A percentile compares a stretch with the other conserved stretches of the same genome.
Evolutionary conservation across 2,329 filamentous ascomycete genomes (phyloP).

Genomic region (Penicillium sp.): DNA sequence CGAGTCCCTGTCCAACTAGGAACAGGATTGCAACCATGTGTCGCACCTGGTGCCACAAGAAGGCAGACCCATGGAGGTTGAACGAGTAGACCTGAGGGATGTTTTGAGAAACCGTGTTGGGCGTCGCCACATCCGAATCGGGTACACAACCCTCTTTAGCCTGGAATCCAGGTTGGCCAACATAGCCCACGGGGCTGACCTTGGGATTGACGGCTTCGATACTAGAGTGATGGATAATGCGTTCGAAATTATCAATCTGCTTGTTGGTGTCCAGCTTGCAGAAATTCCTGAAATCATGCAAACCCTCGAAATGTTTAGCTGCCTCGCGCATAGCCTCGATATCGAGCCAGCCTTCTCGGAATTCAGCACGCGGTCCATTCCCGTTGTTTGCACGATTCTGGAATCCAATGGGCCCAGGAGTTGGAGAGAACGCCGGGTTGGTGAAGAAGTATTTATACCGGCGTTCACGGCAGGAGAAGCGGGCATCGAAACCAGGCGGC

Average conservation of each 20-base stretch:
- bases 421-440: conserved; percentile 77
- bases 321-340: conserved; percentile 82
- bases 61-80: conserved; percentile 83
- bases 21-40: conserved; percentile 94
- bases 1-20: conserved; percentile 82
- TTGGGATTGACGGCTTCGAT: conserved; percentile 66
- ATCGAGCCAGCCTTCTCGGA: conserved; percentile 75
- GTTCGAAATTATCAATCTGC: conserved; percentile 78
- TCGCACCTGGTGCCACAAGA: conserved; percentile 97
- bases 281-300: conserved; percentile 94
- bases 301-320: conserved; percentile 74
- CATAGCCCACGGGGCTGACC: conserved; percentile 56
- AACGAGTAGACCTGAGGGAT: conserved; percentile 76
- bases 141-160: conserved; percentile 24
- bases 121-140: conserved; percentile 15
- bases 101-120: conserved; percentile 31
- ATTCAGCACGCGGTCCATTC: conserved; percentile 25
- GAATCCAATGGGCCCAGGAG: conserved; percentile 55
- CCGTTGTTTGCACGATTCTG: conserved; percentile 30
- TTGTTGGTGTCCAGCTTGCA: conserved; percentile 91
- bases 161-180: conserved; percentile 49
- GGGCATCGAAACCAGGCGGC: conserved; percentile 77
- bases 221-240: conserved; percentile 75
- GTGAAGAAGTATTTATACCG: conserved; percentile 98
- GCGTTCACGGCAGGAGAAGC: conserved; percentile 87